Conservation (phyloP, 2,329 filamentous ascomycete species). For the Cercospora sp. region DNA sequence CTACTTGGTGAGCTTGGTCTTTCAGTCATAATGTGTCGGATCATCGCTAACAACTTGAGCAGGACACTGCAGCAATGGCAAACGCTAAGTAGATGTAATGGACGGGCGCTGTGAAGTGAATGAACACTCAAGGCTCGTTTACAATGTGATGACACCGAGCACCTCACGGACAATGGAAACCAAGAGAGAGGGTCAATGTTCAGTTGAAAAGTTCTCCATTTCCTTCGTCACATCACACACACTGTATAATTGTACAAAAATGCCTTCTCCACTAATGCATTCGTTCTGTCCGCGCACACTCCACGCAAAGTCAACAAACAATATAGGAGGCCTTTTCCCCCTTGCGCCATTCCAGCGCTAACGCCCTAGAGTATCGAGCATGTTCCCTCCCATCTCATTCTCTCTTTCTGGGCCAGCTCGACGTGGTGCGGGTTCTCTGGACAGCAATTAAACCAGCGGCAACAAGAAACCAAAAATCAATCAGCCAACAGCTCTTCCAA, state of each 20-base stretch:
- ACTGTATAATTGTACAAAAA: conserved; percentile 2
- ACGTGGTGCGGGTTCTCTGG: neutral
- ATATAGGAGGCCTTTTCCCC: neutral
- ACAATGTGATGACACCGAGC: neutral
- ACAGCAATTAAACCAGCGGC: neutral
- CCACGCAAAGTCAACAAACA: neutral
- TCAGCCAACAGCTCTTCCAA: neutral
- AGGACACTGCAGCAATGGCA: conserved; percentile 34
- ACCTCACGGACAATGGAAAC: neutral
- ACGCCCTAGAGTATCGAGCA: neutral
- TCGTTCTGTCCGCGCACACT: neutral
- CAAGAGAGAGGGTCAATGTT: neutral
- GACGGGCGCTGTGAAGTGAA: neutral
- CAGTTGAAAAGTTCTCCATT: neutral
- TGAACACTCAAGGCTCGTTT: neutral
- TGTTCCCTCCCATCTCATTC: neutral
- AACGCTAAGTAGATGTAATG: conserved; percentile 23
- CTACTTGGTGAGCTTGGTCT: conserved; percentile 50
- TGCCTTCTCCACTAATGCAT: conserved; percentile 2
- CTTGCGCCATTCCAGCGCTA: neutral
- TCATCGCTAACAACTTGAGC: neutral
- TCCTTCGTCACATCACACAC: neutral
- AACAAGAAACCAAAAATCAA: neutral
- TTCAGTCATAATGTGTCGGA: neutral
- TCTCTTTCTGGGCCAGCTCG: neutral